phyloP scores from a whole-genome alignment of 108 stramenopile species.

The Parmales sp. region DNA sequence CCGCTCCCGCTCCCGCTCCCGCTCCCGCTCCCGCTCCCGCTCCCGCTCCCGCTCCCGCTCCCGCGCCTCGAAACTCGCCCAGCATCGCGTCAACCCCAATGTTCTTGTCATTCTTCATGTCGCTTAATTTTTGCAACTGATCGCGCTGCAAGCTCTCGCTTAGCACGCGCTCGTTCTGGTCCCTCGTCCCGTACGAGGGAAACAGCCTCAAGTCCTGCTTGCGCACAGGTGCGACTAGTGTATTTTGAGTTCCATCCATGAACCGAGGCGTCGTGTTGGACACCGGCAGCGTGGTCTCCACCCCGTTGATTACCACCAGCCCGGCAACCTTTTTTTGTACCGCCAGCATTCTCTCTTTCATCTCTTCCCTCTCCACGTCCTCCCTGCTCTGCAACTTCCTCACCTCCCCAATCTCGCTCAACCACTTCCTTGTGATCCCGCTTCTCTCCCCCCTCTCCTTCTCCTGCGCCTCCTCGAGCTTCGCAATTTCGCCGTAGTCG shows the following conservation, averaged over 20 bases:
- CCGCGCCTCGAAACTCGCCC: neutral
- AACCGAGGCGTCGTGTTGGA: neutral
- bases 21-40: neutral
- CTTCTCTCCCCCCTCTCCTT: neutral
- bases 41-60: neutral
- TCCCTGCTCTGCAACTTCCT: neutral
- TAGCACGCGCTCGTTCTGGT: neutral
- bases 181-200: neutral
- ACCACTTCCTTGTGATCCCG: neutral
- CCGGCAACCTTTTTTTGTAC: neutral
- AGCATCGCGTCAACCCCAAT: neutral
- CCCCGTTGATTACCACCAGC: neutral
- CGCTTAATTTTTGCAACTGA: no score
- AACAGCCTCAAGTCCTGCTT: neutral
- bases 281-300: neutral
- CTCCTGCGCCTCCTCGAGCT: neutral
- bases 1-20: neutral
- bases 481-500: neutral
- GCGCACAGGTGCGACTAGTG: neutral
- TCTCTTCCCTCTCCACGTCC: neutral
- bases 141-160: no score
- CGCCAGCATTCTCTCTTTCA: neutral
- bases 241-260: constrained; percentile 2
- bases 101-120: neutral
- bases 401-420: neutral